Conservation (phyloP, 768 basidiomycete genomes). For the Leucogyrophana mollusca region DNA sequence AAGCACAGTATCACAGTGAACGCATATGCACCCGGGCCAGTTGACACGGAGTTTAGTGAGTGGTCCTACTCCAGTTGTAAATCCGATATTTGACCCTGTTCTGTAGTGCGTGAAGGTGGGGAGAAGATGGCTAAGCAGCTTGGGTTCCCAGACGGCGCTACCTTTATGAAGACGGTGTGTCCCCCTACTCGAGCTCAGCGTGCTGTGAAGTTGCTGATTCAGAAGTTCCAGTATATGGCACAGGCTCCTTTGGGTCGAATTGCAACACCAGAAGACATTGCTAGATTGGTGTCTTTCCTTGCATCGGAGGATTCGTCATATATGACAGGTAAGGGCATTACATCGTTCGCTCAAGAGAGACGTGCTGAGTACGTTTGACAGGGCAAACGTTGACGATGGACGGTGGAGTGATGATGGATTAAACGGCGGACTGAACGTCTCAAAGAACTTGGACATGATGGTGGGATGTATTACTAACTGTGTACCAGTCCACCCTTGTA, state of each 20-base stretch:
- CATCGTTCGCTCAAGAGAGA: not conserved
- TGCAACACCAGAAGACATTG: conserved; percentile 22
- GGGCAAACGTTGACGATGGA: conserved; percentile 2
- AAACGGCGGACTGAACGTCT: too few relatives aligned
- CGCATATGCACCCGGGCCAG: conserved; percentile 18
- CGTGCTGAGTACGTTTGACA: not conserved
- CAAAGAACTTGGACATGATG: too few relatives aligned
- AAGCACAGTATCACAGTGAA: conserved; percentile 18
- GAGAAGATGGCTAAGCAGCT: not conserved
- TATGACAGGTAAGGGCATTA: conserved; percentile 23
- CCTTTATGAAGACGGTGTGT: not conserved
- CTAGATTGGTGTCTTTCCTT: conserved; percentile 30
- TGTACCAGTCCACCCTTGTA: too few relatives aligned
- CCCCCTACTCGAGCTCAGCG: too few relatives aligned
- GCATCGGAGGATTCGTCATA: conserved; percentile 27
- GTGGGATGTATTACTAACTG: too few relatives aligned
- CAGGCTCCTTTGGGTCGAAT: conserved; percentile 5
- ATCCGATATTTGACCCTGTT: too few relatives aligned
- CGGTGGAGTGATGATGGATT: conserved; percentile 5
- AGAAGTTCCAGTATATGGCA: too few relatives aligned
- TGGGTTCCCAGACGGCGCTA: not conserved
- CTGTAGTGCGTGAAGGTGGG: not conserved
- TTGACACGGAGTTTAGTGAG: conserved; percentile 16
- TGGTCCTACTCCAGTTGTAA: not conserved
- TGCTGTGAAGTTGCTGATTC: too few relatives aligned